Percentiles rank a stretch among this genome's conserved stretches.
phyloP scores from a whole-genome alignment of 495 filamentous ascomycete genomes.

The Chlorociboria aeruginascens region DNA sequence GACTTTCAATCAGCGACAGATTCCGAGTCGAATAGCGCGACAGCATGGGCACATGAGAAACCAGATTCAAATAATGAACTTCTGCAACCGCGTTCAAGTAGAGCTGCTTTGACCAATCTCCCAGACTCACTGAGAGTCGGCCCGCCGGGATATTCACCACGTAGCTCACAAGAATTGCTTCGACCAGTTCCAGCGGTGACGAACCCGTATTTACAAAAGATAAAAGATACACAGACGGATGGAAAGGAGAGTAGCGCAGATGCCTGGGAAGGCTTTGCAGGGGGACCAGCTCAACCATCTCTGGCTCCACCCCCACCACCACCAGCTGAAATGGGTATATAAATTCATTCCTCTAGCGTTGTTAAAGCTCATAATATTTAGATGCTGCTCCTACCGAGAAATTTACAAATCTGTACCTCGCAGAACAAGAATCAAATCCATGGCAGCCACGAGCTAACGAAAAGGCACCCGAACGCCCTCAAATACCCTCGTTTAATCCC shows the following conservation, averaged over 20 bases:
- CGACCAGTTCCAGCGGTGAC: conserved; percentile 20
- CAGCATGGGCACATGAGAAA: conserved; percentile 22
- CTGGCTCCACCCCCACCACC: conserved; percentile 15
- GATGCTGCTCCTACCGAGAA: conserved; percentile 17
- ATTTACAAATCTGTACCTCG: conserved; percentile 27
- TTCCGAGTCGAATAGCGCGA: conserved; percentile 23
- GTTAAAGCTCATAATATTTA: conserved; percentile 3
- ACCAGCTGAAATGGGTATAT: conserved; percentile 10
- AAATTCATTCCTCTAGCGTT: not conserved
- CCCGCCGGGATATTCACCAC: conserved; percentile 12
- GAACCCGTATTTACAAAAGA: conserved; percentile 40
- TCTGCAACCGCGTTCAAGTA: too few relatives aligned
- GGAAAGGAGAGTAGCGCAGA: conserved; percentile 13
- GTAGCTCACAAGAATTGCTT: conserved; percentile 11
- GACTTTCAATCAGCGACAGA: conserved; percentile 24
- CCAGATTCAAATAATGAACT: not conserved
- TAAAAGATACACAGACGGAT: conserved; percentile 17
- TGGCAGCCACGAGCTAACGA: conserved; percentile 34
- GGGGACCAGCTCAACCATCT: conserved; percentile 7
- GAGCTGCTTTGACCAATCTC: conserved; percentile 1
- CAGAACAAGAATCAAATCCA: conserved; percentile 35
- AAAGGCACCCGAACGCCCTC: conserved; percentile 8
- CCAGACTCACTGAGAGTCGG: conserved; percentile 23
- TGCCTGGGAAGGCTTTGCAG: conserved; percentile 13
- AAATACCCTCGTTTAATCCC: not conserved